Conservation (phyloP, 805 yeast species). For the Ogataea pignaliae region DNA sequence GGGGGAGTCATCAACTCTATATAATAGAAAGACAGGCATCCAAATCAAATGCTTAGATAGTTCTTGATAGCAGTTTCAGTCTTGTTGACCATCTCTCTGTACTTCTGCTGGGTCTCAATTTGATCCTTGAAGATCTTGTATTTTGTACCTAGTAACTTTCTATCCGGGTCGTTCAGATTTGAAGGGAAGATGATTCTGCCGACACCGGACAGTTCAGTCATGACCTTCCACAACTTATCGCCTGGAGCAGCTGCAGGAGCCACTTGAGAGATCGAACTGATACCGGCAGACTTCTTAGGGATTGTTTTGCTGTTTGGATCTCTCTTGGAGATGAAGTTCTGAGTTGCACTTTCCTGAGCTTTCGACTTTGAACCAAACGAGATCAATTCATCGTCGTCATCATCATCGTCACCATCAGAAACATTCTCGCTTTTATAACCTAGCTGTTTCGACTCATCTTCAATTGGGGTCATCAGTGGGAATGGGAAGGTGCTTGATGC, state of each 20-base stretch:
- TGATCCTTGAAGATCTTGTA: conserved; percentile 85
- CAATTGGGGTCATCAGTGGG: conserved; percentile 41
- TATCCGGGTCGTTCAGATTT: conserved; percentile 53
- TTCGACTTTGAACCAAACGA: conserved; percentile 58
- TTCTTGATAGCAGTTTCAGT: conserved; percentile 32
- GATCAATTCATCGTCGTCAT: conserved; percentile 45
- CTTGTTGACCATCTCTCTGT: conserved; percentile 63
- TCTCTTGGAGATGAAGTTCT: conserved; percentile 32
- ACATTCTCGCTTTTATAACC: conserved; percentile 18
- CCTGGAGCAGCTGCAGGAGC: conserved; percentile 33
- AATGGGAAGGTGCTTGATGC: conserved; percentile 40
- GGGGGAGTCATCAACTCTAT: too few species aligned
- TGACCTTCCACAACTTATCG: conserved; percentile 76
- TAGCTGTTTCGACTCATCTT: conserved; percentile 30
- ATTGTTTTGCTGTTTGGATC: conserved; percentile 3
- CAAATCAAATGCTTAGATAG: conserved; percentile 21
- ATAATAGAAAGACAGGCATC: not conserved
- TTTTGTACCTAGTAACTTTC: conserved; percentile 68
- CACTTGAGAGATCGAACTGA: too few species aligned
- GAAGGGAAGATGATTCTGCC: conserved; percentile 78
- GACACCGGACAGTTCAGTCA: conserved; percentile 79
- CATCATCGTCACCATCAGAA: conserved; percentile 42
- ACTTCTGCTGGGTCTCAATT: conserved; percentile 74
- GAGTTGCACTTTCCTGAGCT: conserved; percentile 49
- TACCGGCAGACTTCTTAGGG: conserved; percentile 1